These are phyloP conservation scores for Neofusicoccum sp. DNA, from an alignment of 2,329 filamentous ascomycete species.

Conservation along the genomic window DNA sequence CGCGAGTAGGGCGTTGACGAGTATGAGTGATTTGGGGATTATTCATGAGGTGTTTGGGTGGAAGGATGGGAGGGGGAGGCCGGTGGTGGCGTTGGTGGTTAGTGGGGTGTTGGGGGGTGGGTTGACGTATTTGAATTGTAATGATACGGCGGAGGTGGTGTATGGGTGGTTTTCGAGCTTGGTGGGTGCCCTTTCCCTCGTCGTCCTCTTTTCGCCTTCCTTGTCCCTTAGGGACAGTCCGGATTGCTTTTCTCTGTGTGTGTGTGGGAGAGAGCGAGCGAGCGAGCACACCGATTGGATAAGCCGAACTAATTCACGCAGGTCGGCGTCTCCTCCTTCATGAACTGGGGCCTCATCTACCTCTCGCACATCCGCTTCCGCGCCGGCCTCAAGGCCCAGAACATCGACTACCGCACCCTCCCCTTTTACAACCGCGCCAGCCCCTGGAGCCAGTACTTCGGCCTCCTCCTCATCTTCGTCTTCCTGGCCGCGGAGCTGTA, in stretches of 20 bases:
- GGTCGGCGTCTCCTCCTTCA: slow-evolving; percentile 32
- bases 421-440: slow-evolving; percentile 53
- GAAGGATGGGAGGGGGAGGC: slow-evolving; percentile 33
- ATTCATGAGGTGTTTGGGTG: slow-evolving; percentile 29
- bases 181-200: slow-evolving; percentile 24
- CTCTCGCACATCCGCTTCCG: slow-evolving; percentile 33
- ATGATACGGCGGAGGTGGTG: slow-evolving; percentile 28
- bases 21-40: slow-evolving; percentile 33
- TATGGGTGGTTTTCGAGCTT: slow-evolving; percentile 39
- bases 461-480: slow-evolving; percentile 53
- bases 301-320: background rate
- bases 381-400: slow-evolving; percentile 31
- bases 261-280: too few species aligned
- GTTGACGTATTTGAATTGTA: slow-evolving; percentile 38
- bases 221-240: too few species aligned
- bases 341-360: slow-evolving; percentile 33
- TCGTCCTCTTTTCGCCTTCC: too few species aligned
- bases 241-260: too few species aligned
- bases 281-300: too few species aligned
- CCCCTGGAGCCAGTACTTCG: slow-evolving; percentile 55
- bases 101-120: slow-evolving; percentile 36
- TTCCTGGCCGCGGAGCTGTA: slow-evolving; percentile 54
- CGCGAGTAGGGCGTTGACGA: slow-evolving; percentile 37
- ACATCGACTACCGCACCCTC: slow-evolving; percentile 43
- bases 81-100: slow-evolving; percentile 33